Conservation (phyloP, 116 monocot genomes). For the Dioscorea cayenensis region DNA sequence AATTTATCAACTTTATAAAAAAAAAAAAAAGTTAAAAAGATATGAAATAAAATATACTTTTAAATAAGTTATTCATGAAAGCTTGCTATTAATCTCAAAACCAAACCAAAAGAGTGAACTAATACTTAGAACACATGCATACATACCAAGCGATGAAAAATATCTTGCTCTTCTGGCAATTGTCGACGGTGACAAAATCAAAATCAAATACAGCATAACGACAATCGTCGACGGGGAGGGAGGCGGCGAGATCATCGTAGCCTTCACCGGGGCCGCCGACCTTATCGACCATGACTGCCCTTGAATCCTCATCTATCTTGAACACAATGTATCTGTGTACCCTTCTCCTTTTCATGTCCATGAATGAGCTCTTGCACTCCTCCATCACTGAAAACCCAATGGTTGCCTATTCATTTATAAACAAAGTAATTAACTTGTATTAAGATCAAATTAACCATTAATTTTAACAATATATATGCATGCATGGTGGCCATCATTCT, state of each 20-base stretch:
- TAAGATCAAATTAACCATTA: not conserved
- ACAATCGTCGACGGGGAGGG: slow-evolving; percentile 69
- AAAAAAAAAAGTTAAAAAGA: too few species aligned
- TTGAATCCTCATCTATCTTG: slow-evolving; percentile 64
- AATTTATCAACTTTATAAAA: too few species aligned
- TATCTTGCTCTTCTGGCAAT: slow-evolving; percentile 86
- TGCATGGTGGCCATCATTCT: too few species aligned
- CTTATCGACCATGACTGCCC: slow-evolving; percentile 55
- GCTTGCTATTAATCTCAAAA: not conserved
- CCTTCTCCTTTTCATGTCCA: slow-evolving; percentile 72
- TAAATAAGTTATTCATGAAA: too few species aligned
- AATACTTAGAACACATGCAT: not conserved
- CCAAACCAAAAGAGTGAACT: not conserved
- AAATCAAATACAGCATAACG: slow-evolving; percentile 86
- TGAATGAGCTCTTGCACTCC: slow-evolving; percentile 52
- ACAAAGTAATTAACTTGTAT: not conserved
- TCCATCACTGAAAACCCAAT: slow-evolving; percentile 60
- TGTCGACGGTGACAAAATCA: slow-evolving; percentile 68
- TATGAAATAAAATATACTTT: too few species aligned
- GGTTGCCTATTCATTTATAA: slow-evolving; percentile 35
- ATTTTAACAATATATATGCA: not conserved
- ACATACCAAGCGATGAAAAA: slow-evolving; percentile 79
- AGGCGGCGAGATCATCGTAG: slow-evolving; percentile 52
- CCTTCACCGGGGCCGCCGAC: slow-evolving; percentile 59
- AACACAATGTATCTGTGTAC: slow-evolving; percentile 57